Base-by-base conservation (phyloP, 163 green algal species). In the Chlamydomonas reinhardtii region DNA sequence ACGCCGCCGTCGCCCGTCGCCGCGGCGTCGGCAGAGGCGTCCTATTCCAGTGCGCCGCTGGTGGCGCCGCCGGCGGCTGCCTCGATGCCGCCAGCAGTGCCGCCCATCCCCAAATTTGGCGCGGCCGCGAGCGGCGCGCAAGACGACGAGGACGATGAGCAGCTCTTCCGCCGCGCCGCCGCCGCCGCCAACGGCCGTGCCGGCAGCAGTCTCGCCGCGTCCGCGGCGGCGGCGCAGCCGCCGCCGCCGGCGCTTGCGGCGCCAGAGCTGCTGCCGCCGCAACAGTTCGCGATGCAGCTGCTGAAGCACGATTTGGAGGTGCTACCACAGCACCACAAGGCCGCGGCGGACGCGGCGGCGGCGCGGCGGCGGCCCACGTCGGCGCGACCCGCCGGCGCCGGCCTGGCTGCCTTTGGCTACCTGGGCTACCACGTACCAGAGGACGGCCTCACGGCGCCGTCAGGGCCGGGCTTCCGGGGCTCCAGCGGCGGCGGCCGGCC, bases 231-330 rank as follows among this genome's bases (percentile, higher is more conserved):
- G 0, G 64, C 29, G 34, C 48, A 56, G 48, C 48, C 48, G 48
- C 48, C 48, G 48, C 48, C 48, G 48, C 48, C 48, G 14, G 79
- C 83, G 4, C 54, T 32, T 27, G 84, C 31, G 20, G 65, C 34
- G 69, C 27, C 32, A 16, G 83, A 89, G 75, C 77, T 91, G 69
- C 52, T 87, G 83, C 61, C 85, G 56, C 70, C 74, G 25, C 74
- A 92, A 43, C 76, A 93, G 82, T 92, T 93, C 54, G 76, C 81
- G 35, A 68, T 89, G 74, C 66, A 86, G 76, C 82, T 92, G 48
- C 34, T 88, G n/a, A 70, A 89, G 43, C 76, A 94, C 71, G 62
- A 91, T 83, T 72, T 92, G 48, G 84, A 90, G 31, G 84, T 84
- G 32, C 75, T 91, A 72, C 86, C 89, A 59, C 62, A 81, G 64